A percentile compares a stretch with the other conserved stretches of the same genome.
Conservation (phyloP, 1,284 basidiomycete species). For the Austroboletus niveus region DNA sequence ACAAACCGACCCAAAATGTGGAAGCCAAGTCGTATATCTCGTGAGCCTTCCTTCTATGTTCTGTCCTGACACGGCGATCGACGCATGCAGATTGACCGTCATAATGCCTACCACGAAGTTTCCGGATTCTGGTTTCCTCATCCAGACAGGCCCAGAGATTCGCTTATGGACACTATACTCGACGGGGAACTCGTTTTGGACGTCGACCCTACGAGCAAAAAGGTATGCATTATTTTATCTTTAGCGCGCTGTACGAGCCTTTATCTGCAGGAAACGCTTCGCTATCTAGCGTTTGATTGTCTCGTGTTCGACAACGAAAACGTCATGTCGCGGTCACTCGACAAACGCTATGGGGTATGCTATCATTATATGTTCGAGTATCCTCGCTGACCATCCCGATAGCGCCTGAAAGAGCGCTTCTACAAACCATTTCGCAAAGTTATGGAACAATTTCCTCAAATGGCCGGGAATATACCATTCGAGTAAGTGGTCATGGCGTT, state of each 20-base stretch:
- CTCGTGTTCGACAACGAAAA: constrained; percentile 86
- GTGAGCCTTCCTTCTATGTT: constrained; percentile 44
- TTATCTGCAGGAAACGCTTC: constrained; percentile 65
- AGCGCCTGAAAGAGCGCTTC: constrained; percentile 86
- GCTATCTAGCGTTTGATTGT: constrained; percentile 92
- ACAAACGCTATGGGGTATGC: constrained; percentile 89
- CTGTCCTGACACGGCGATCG: constrained; percentile 1
- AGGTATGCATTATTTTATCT: constrained; percentile 42
- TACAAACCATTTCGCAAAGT: constrained; percentile 78
- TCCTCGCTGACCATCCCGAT: constrained; percentile 15
- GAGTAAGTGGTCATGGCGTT: constrained; percentile 55
- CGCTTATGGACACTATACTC: constrained; percentile 78
- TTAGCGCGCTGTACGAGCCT: not conserved
- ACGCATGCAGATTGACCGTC: constrained; percentile 82
- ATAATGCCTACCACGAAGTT: constrained; percentile 82
- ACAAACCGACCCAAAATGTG: constrained; percentile 61
- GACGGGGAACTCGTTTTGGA: constrained; percentile 97
- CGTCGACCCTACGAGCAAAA: constrained; percentile 69
- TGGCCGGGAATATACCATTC: constrained; percentile 73
- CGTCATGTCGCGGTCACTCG: constrained; percentile 79
- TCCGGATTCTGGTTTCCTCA: constrained; percentile 86
- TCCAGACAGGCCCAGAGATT: constrained; percentile 64
- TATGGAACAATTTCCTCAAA: constrained; percentile 64
- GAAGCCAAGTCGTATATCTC: constrained; percentile 77
- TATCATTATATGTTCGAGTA: not conserved